These are phyloP conservation scores for Coleophoma crateriformis DNA, from an alignment of 2,329 filamentous ascomycete species.

Conservation along the genomic window DNA sequence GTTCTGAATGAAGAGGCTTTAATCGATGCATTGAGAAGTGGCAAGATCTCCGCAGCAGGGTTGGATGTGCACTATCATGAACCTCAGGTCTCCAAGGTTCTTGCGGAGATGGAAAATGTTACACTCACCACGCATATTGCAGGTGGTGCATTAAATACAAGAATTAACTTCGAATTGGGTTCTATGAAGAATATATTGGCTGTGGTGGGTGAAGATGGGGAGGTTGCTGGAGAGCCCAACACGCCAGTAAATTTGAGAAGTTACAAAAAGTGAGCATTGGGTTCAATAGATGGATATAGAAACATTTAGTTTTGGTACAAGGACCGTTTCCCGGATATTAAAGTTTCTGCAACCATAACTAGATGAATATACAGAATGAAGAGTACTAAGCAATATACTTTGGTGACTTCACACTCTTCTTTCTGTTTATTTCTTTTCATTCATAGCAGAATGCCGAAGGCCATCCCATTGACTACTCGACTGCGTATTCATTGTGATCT, in stretches of 20 bases:
- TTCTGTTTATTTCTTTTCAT: too few relatives aligned
- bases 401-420: too few relatives aligned
- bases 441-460: constrained; percentile 24
- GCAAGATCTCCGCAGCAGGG: constrained; percentile 62
- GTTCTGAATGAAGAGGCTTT: constrained; percentile 74
- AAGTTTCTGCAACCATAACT: too few relatives aligned
- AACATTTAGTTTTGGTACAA: too few relatives aligned
- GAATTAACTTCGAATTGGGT: constrained; percentile 53
- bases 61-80: constrained; percentile 79
- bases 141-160: constrained; percentile 55
- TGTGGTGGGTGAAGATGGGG: constrained; percentile 31
- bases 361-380: too few relatives aligned
- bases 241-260: background rate
- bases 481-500: constrained; percentile 32
- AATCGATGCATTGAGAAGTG: constrained; percentile 61
- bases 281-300: too few relatives aligned
- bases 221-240: background rate
- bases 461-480: constrained; percentile 35
- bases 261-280: too few relatives aligned
- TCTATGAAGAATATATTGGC: constrained; percentile 60
- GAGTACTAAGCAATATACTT: too few relatives aligned
- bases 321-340: too few relatives aligned
- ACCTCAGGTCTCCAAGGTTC: constrained; percentile 55
- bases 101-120: constrained; percentile 14
- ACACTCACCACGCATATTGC: constrained; percentile 60